A percentile compares a stretch with the other conserved stretches of the same genome.
Evolutionary conservation across 148 eudicot species (phyloP).

Genomic region (Vaccinium myrtillus): DNA sequence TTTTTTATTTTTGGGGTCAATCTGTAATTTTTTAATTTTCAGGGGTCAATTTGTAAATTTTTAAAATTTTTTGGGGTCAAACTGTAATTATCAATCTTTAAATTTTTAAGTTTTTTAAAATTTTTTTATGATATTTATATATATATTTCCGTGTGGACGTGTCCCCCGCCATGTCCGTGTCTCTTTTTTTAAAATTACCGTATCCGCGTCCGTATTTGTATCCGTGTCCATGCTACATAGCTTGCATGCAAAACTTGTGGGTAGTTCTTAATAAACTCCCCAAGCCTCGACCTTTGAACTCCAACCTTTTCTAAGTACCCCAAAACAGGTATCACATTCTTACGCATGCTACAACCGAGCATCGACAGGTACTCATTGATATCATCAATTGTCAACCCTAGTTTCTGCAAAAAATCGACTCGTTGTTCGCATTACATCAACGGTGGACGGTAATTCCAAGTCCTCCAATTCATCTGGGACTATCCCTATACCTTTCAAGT

Average conservation of each 20-base stretch:
- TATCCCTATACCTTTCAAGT: conserved; percentile 72
- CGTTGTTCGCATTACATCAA: conserved; percentile 87
- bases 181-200: too few species aligned
- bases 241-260: conserved; percentile 87
- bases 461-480: conserved; percentile 82
- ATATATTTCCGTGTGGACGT: too few species aligned
- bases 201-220: too few species aligned
- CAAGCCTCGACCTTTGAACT: conserved; percentile 65
- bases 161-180: too few species aligned
- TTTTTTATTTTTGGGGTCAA: too few species aligned
- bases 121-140: too few species aligned
- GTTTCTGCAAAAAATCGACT: conserved; percentile 85
- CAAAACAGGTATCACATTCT: conserved; percentile 84
- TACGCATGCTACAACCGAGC: conserved; percentile 90
- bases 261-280: conserved; percentile 82
- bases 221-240: too few species aligned
- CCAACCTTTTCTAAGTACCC: conserved; percentile 89
- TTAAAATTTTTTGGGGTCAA: too few species aligned
- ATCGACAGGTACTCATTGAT: conserved; percentile 84
- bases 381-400: conserved; percentile 83
- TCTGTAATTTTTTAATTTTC: too few species aligned
- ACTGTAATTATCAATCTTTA: too few species aligned
- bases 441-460: conserved; percentile 85
- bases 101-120: too few species aligned
- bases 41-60: too few species aligned